A percentile compares a stretch with the other conserved stretches of the same genome.
phyloP scores from a whole-genome alignment of 148 eudicot species.

The Camellia granthamiana region DNA sequence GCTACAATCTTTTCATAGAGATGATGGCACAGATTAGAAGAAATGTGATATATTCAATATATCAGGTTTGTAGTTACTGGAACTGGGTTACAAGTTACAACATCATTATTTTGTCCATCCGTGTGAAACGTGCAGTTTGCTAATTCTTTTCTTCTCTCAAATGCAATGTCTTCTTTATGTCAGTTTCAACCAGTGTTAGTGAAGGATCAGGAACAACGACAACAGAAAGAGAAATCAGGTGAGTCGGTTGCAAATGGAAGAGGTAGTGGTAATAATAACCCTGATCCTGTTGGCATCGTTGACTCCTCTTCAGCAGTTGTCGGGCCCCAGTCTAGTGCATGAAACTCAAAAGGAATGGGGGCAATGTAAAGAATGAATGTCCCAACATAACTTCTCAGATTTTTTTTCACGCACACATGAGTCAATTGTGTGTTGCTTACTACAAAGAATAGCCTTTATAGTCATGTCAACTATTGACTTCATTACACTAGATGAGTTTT shows the following conservation, averaged over 20 bases:
- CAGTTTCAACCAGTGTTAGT: slow-evolving; percentile 93
- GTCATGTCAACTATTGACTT: too few species aligned
- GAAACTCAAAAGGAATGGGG: background rate
- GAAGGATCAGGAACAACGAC: slow-evolving; percentile 58
- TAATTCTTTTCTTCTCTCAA: background rate
- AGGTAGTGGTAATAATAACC: slow-evolving; percentile 21
- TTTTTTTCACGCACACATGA: too few species aligned
- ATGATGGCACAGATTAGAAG: slow-evolving; percentile 99
- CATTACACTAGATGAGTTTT: too few species aligned
- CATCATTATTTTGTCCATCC: background rate
- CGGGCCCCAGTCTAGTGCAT: slow-evolving; percentile 21
- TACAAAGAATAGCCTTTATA: too few species aligned
- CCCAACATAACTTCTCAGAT: too few species aligned
- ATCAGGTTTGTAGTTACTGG: slow-evolving; percentile 62
- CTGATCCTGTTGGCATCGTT: slow-evolving; percentile 27
- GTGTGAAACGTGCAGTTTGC: background rate
- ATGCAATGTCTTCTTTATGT: slow-evolving; percentile 7
- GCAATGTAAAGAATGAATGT: too few species aligned
- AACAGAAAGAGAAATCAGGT: slow-evolving; percentile 30
- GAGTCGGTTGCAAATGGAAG: slow-evolving; percentile 36
- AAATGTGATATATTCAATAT: slow-evolving; percentile 91
- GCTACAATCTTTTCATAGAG: slow-evolving; percentile 93
- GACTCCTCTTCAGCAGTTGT: slow-evolving; percentile 36
- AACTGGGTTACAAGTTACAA: slow-evolving; percentile 7
- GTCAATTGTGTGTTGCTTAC: too few species aligned